Conservation (phyloP, 2,329 filamentous ascomycete species). For the Volutella citrinella region DNA sequence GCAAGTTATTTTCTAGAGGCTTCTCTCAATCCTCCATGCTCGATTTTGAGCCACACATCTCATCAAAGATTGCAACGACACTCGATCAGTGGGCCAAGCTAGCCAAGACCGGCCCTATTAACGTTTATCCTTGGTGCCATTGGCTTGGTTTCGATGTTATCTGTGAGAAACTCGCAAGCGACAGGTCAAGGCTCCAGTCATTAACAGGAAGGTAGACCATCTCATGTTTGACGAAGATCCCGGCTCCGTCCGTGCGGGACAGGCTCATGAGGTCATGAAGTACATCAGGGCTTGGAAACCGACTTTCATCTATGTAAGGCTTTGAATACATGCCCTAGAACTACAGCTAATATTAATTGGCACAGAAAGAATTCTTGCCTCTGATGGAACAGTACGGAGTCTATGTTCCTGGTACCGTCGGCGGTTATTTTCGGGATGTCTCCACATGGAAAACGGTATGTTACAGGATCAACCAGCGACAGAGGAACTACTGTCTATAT, state of each 20-base stretch:
- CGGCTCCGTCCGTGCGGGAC: neutral
- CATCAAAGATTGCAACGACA: slow-evolving; percentile 1
- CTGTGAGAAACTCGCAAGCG: slow-evolving; percentile 1
- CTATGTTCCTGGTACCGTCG: slow-evolving; percentile 1
- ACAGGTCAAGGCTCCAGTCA: neutral
- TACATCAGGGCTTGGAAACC: slow-evolving; percentile 4
- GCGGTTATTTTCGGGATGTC: slow-evolving; percentile 2
- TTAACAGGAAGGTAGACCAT: neutral
- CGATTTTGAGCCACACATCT: neutral
- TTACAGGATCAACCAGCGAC: too few species aligned
- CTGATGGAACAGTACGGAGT: neutral
- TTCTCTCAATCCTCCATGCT: slow-evolving; percentile 1
- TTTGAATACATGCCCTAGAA: neutral
- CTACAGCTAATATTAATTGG: neutral
- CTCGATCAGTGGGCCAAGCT: neutral
- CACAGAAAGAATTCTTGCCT: slow-evolving; percentile 3
- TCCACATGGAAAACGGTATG: slow-evolving; percentile 4
- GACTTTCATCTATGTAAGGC: slow-evolving; percentile 3
- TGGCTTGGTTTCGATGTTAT: slow-evolving; percentile 5
- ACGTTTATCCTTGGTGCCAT: neutral
- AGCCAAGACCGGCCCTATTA: neutral
- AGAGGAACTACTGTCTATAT: too few species aligned
- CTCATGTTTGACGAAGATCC: slow-evolving; percentile 4
- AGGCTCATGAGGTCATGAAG: neutral
- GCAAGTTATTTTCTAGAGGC: slow-evolving; percentile 1